These are phyloP conservation scores for Claviceps citrina DNA, from an alignment of 2,329 filamentous ascomycete species.

Conservation along the genomic window DNA sequence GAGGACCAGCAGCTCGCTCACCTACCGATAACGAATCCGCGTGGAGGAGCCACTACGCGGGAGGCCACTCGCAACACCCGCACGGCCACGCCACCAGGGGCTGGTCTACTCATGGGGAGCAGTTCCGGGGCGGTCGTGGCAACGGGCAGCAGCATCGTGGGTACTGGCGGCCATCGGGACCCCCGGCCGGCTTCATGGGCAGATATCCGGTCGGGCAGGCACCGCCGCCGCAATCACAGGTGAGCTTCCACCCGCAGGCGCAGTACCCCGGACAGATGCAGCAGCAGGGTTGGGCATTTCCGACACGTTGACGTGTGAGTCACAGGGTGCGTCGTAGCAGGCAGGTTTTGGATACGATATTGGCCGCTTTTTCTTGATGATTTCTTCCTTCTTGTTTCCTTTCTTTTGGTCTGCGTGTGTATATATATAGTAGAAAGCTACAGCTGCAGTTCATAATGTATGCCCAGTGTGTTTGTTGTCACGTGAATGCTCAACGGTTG, in stretches of 20 bases:
- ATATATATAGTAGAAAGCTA: too few species aligned
- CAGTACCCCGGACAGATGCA: background rate
- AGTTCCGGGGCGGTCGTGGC: constrained; percentile 11
- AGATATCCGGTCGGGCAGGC: background rate
- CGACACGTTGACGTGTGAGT: background rate
- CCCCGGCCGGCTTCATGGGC: background rate
- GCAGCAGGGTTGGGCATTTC: background rate
- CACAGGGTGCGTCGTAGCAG: too few species aligned
- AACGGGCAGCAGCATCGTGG: constrained; percentile 2
- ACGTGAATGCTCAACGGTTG: too few species aligned
- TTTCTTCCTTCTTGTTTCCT: too few species aligned
- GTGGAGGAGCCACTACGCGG: constrained; percentile 3
- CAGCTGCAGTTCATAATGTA: too few species aligned
- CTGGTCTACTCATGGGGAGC: constrained; percentile 2
- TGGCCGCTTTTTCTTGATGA: too few species aligned
- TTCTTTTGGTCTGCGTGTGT: too few species aligned
- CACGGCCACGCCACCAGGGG: background rate
- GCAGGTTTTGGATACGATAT: too few species aligned
- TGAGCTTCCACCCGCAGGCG: background rate
- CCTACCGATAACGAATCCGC: background rate
- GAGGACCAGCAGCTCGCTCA: background rate
- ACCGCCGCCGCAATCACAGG: background rate
- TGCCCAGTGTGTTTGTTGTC: too few species aligned
- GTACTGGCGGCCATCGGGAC: constrained; percentile 2
- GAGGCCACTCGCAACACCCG: background rate